These are phyloP conservation scores for Sporothrix euskadiensis DNA, from an alignment of 2,329 filamentous ascomycete species.

Conservation along the genomic window DNA sequence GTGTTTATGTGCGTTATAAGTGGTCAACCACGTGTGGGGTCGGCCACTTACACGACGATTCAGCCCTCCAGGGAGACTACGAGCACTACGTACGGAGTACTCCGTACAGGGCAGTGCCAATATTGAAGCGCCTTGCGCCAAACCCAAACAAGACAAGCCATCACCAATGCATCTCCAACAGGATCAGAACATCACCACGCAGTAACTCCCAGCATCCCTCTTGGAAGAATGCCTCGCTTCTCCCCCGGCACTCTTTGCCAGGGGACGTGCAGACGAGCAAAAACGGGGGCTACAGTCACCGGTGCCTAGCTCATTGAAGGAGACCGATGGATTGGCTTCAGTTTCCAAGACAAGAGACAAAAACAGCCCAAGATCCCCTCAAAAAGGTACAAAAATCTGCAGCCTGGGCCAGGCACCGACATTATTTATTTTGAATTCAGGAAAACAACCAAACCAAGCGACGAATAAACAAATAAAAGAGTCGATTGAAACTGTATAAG, in stretches of 20 bases:
- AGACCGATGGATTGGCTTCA: not conserved
- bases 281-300: not conserved
- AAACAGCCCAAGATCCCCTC: not conserved
- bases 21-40: too few relatives aligned
- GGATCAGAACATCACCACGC: not conserved
- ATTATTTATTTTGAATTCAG: not conserved
- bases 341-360: not conserved
- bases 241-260: not conserved
- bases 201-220: not conserved
- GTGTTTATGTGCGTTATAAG: too few relatives aligned
- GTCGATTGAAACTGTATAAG: not conserved
- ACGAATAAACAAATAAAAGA: not conserved
- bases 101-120: not conserved
- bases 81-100: too few relatives aligned
- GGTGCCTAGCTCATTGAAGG: not conserved
- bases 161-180: not conserved
- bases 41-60: not conserved
- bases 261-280: not conserved
- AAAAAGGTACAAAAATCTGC: not conserved
- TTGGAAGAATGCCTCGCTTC: not conserved
- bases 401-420: conserved; percentile 14
- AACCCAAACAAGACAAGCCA: not conserved
- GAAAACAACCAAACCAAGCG: not conserved
- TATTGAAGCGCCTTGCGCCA: not conserved
- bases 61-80: not conserved